A percentile compares a stretch with the other conserved stretches of the same genome.
Evolutionary conservation across 2,329 filamentous ascomycete genomes (phyloP).

Genomic region (Boeremia exigua): DNA sequence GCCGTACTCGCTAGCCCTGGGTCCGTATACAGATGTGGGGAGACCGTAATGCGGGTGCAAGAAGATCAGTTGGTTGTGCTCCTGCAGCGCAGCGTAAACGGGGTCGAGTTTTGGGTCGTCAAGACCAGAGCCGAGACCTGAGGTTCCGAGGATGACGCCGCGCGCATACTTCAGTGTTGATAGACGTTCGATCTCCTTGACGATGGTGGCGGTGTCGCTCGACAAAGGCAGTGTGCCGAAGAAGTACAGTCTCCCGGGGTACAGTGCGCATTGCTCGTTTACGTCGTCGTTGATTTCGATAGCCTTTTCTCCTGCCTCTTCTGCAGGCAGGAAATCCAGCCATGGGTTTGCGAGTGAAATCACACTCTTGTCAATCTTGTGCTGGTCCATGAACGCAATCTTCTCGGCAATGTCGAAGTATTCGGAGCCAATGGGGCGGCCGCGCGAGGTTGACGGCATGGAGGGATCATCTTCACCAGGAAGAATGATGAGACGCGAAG

Average conservation of each 20-base stretch:
- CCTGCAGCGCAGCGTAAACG: slow-evolving; percentile 73
- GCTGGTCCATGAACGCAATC: slow-evolving; percentile 84
- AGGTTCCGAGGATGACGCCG: slow-evolving; percentile 88
- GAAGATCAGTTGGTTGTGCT: slow-evolving; percentile 72
- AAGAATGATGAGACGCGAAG: slow-evolving; percentile 71
- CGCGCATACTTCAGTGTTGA: slow-evolving; percentile 70
- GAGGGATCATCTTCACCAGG: slow-evolving; percentile 62
- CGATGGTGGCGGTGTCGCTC: slow-evolving; percentile 65
- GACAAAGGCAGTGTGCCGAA: slow-evolving; percentile 84
- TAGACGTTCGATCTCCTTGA: slow-evolving; percentile 70
- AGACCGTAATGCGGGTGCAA: slow-evolving; percentile 93
- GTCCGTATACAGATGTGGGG: slow-evolving; percentile 79
- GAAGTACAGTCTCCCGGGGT: slow-evolving; percentile 75
- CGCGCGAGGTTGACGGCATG: slow-evolving; percentile 64
- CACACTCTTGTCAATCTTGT: slow-evolving; percentile 81
- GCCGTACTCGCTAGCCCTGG: slow-evolving; percentile 75
- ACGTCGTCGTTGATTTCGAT: slow-evolving; percentile 78
- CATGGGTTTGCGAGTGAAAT: slow-evolving; percentile 92
- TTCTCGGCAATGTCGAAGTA: slow-evolving; percentile 84
- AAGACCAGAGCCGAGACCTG: slow-evolving; percentile 77
- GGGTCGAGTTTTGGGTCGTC: slow-evolving; percentile 78
- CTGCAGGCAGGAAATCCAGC: slow-evolving; percentile 78
- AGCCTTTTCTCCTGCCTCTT: slow-evolving; percentile 69
- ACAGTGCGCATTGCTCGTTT: slow-evolving; percentile 69
- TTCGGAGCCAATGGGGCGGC: slow-evolving; percentile 80